Evolutionary conservation across 2,329 filamentous ascomycete species (phyloP), one percentile per base, ranked within the genome.

Genomic region (Colletotrichum sp.): DNA sequence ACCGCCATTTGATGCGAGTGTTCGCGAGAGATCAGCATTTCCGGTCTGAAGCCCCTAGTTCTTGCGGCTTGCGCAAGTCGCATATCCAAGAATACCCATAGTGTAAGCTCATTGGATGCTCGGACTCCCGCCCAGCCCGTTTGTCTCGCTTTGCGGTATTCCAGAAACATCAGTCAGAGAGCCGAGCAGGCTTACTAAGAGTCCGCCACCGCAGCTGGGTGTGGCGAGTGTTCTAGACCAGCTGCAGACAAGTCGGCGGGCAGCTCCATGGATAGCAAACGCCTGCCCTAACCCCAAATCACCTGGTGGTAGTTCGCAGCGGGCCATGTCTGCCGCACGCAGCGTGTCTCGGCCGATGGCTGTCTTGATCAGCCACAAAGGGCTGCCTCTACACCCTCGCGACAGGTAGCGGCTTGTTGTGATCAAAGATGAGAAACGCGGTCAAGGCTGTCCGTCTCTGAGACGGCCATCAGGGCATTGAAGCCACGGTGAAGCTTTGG

Each of bases 1-100:
- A 75, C 73, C 73, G 73, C 73, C 48, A 30, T 73, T 75, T 73
- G 61, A 66, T 57, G 26, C 43, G 48, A 34, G 39, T 8, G 21
- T 9, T 48, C 52, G 28, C 32, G 13, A 24, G 18, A 65, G 63
- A 73, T 68, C 70, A 64, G 43, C 73, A 60, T 32, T 39, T 21
- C 30, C 8, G 21, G 26, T n/a, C 18, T 48, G 13, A 15, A 63
- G 60, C 63, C 16, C 52, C 48, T 15, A 75, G 72, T 63, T 36
- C 30, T n/a, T 55, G 55, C 43, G 39, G 68, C 67, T 71, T 63
- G 55, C 30, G 39, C 59, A 13, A 39, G 61, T 18, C 24, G n/a
- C 12, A 32, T 52, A 16, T 55, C 43, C 43, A 52, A 30, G 26
- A 28, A 48, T 34, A 52, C 24, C 12, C 57, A 63, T 36, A 21